phyloP scores from a whole-genome alignment of 2,329 filamentous ascomycete species.

The Ustulina deusta region DNA sequence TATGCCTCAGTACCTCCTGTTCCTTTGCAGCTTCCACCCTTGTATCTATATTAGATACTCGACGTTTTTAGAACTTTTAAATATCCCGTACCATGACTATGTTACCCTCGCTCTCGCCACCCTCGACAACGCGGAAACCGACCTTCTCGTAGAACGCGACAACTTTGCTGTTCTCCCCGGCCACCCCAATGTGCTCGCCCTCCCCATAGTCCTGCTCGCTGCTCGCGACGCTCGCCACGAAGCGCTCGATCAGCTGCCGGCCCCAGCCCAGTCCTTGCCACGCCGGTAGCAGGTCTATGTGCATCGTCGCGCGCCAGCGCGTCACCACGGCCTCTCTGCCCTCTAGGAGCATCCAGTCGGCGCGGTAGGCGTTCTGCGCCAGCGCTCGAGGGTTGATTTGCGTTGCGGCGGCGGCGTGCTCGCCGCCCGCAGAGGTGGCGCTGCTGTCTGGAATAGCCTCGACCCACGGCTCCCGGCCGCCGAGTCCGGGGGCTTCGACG shows the following conservation, averaged over 20 bases:
- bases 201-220: constrained; percentile 48
- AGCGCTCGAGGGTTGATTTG: constrained; percentile 53
- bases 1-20: neutral
- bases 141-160: constrained; percentile 62
- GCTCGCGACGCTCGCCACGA: constrained; percentile 55
- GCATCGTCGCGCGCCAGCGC: constrained; percentile 60
- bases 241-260: constrained; percentile 54
- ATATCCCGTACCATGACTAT: constrained; percentile 57
- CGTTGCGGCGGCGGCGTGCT: neutral
- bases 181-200: constrained; percentile 60
- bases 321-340: constrained; percentile 53
- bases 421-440: neutral
- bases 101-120: constrained; percentile 50
- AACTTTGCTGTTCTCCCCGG: constrained; percentile 61
- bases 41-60: neutral
- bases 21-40: neutral
- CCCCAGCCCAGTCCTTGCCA: constrained; percentile 61
- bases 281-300: constrained; percentile 60
- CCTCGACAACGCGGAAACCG: constrained; percentile 57
- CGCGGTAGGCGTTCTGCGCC: constrained; percentile 57
- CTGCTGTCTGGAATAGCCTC: neutral
- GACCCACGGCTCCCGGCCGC: constrained; percentile 51
- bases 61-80: neutral
- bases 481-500: constrained; percentile 47
- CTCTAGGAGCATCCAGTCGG: constrained; percentile 55